Percentiles rank a stretch among this genome's conserved stretches.
These are phyloP conservation scores for Trametes villosa DNA, from an alignment of 768 basidiomycete species.

Conservation along the genomic window DNA sequence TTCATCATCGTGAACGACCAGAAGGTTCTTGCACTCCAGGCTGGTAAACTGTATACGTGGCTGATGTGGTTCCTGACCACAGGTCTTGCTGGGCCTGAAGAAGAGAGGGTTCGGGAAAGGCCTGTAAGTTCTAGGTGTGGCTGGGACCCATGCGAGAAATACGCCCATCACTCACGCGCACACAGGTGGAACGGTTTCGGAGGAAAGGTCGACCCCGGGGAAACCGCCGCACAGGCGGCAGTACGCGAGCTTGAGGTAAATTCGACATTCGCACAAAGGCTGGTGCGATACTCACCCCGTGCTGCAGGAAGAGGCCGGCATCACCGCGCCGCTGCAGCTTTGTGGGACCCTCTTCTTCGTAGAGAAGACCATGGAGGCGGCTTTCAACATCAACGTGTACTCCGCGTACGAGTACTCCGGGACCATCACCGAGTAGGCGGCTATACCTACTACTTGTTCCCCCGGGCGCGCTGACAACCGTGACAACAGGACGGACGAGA, in stretches of 20 bases:
- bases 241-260: conserved; percentile 69
- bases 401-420: conserved; percentile 65
- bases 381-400: conserved; percentile 77
- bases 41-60: neutral
- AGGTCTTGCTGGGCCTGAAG: conserved; percentile 78
- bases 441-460: neutral
- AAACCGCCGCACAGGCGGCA: conserved; percentile 72
- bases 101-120: conserved; percentile 76
- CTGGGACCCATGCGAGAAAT: too few species aligned
- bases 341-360: conserved; percentile 71
- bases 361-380: conserved; percentile 54
- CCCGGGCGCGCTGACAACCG: neutral
- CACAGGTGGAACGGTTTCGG: conserved; percentile 86
- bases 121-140: too few species aligned
- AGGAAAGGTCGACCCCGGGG: conserved; percentile 81
- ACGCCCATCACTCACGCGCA: neutral
- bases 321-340: conserved; percentile 64
- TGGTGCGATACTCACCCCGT: neutral
- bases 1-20: conserved; percentile 57
- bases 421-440: conserved; percentile 60
- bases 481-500: conserved; percentile 86
- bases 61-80: conserved; percentile 11
- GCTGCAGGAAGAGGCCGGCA: conserved; percentile 80
- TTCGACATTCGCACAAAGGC: neutral
- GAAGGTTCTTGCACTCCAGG: conserved; percentile 19